A percentile compares a stretch with the other conserved stretches of the same genome.
Conservation (phyloP, 2,329 filamentous ascomycete species). For the Claviceps fusiformis region DNA sequence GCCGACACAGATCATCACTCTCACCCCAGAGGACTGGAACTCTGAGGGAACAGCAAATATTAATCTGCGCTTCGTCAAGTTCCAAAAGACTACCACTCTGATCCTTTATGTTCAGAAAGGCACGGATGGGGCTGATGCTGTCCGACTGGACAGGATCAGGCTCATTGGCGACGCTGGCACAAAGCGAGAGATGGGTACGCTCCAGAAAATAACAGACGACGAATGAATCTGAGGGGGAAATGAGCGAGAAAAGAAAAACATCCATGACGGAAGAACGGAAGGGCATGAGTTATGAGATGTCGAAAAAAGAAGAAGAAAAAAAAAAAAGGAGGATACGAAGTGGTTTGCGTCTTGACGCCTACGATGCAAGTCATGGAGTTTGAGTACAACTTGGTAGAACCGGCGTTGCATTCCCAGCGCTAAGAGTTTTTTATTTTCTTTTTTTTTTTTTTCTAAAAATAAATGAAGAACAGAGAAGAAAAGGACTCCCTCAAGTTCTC, state of each 20-base stretch:
- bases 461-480: too few species aligned
- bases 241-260: background rate
- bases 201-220: slow-evolving; percentile 83
- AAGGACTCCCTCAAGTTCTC: too few species aligned
- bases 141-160: slow-evolving; percentile 64
- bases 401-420: background rate
- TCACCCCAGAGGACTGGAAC: slow-evolving; percentile 71
- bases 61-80: slow-evolving; percentile 82
- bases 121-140: slow-evolving; percentile 70
- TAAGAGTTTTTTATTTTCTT: too few species aligned
- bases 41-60: slow-evolving; percentile 59
- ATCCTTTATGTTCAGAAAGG: slow-evolving; percentile 83
- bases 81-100: slow-evolving; percentile 81
- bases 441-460: too few species aligned
- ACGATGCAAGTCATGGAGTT: background rate
- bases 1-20: slow-evolving; percentile 65
- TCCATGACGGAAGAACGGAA: background rate
- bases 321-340: background rate
- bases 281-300: background rate
- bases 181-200: slow-evolving; percentile 84
- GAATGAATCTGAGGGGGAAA: slow-evolving; percentile 26
- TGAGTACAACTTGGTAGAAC: background rate
- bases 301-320: too few species aligned
- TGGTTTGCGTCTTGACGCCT: background rate
- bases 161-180: slow-evolving; percentile 82